Conservation (phyloP, 106 monocot species). For the Acorus gramineus region DNA sequence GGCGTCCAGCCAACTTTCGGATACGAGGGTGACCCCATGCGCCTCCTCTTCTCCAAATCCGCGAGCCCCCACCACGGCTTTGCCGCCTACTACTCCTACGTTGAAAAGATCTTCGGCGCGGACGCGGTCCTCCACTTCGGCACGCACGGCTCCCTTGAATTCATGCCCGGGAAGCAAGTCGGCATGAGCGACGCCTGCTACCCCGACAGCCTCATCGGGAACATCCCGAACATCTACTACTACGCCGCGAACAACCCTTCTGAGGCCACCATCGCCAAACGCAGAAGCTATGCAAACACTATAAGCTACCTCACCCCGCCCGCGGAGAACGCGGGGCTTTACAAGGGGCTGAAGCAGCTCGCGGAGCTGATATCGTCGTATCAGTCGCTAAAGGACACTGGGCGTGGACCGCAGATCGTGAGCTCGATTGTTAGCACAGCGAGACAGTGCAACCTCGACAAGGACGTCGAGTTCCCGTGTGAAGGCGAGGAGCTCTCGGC, state of each 20-base stretch:
- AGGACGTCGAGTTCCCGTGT: slow-evolving; percentile 58
- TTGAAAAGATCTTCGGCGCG: slow-evolving; percentile 82
- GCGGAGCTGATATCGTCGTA: slow-evolving; percentile 75
- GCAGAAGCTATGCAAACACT: slow-evolving; percentile 78
- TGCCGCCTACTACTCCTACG: slow-evolving; percentile 74
- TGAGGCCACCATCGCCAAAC: slow-evolving; percentile 73
- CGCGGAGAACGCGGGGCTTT: slow-evolving; percentile 72
- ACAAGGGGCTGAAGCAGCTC: slow-evolving; percentile 87
- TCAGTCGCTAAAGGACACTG: slow-evolving; percentile 73
- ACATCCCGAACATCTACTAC: slow-evolving; percentile 79
- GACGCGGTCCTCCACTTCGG: slow-evolving; percentile 88
- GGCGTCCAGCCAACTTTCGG: slow-evolving; percentile 84
- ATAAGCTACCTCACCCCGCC: slow-evolving; percentile 79
- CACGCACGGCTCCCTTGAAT: slow-evolving; percentile 83
- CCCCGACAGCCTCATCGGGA: slow-evolving; percentile 76
- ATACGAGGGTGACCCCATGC: slow-evolving; percentile 82
- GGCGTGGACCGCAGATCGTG: slow-evolving; percentile 64
- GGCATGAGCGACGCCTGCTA: slow-evolving; percentile 87
- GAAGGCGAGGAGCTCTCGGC: slow-evolving; percentile 42
- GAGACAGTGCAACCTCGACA: slow-evolving; percentile 75
- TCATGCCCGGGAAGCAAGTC: slow-evolving; percentile 90
- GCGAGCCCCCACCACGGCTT: slow-evolving; percentile 87
- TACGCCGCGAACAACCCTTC: slow-evolving; percentile 89
- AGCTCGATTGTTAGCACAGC: slow-evolving; percentile 82
- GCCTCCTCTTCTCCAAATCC: slow-evolving; percentile 76